Evolutionary conservation across 148 eudicot genomes (phyloP), one percentile per base, ranked within the genome.

Genomic region (Limonium bicolor): DNA sequence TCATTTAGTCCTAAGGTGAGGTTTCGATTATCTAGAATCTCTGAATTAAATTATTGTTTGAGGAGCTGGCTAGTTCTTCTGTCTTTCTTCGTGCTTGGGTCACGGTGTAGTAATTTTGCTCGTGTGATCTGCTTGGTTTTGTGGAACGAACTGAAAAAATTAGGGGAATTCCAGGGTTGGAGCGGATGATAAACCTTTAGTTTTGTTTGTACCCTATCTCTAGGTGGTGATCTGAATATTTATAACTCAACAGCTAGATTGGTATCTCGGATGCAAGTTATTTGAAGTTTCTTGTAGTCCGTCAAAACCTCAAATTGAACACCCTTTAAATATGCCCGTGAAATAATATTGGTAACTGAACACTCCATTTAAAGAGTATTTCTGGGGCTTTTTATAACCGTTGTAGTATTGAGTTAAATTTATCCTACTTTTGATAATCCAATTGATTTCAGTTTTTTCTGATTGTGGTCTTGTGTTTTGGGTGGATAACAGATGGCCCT

Each of bases 1-100:
- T 29, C 61, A 19, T 37, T 37, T 65, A 21, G 28, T 46, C 62
- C 66, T 10, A 63, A 69, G 79, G 79, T 73, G 19, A 56, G 67
- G 43, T 31, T 28, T 6, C 5, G 47, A 6, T 18, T 7, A 18
- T 35, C 5, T 39, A 6, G 19, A 42, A 24, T n/a, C n/a, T n/a
- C n/a, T n/a, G n/a, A n/a, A n/a, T n/a, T n/a, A n/a, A n/a, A n/a
- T n/a, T n/a, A n/a, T n/a, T n/a, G n/a, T n/a, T n/a, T n/a, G n/a
- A n/a, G n/a, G n/a, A n/a, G n/a, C n/a, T n/a, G n/a, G n/a, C n/a
- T n/a, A n/a, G n/a, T n/a, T n/a, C n/a, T n/a, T n/a, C n/a, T n/a
- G n/a, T n/a, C n/a, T n/a, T 42, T 24, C 29, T 24, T 23, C 0
- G 13, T 42, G 17, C 9, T 8, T 12, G n/a, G 3, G 14, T 42